phyloP scores from a whole-genome alignment of 2,329 filamentous ascomycete species.

The Cladophialophora psammophila region DNA sequence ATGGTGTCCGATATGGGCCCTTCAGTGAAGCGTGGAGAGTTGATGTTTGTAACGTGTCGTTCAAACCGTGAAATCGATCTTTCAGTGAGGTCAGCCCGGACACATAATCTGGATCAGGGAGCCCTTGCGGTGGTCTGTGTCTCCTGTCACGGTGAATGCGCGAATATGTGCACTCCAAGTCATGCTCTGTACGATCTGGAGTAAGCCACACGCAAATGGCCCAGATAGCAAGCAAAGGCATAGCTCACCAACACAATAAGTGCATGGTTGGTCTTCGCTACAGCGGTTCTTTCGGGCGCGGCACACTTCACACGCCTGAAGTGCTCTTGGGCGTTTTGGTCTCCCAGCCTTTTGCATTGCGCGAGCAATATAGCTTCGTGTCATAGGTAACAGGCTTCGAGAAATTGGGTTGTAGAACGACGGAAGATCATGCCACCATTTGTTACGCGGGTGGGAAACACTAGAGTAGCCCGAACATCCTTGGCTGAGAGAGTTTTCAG shows the following conservation, averaged over 20 bases:
- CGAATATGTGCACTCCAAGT: constrained; percentile 47
- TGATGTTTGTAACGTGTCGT: too few relatives aligned
- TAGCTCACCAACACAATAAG: constrained; percentile 53
- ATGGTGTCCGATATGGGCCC: too few relatives aligned
- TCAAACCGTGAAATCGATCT: too few relatives aligned
- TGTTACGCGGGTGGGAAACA: too few relatives aligned
- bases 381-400: neutral
- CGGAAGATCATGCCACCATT: too few relatives aligned
- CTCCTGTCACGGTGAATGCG: constrained; percentile 43
- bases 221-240: too few relatives aligned
- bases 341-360: constrained; percentile 21
- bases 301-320: constrained; percentile 57
- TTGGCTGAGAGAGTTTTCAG: too few relatives aligned
- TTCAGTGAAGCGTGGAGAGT: too few relatives aligned
- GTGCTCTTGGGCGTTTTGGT: constrained; percentile 51
- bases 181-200: constrained; percentile 43
- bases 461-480: too few relatives aligned
- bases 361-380: neutral
- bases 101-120: neutral
- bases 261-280: constrained; percentile 55
- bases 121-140: constrained; percentile 9
- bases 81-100: too few relatives aligned
- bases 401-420: too few relatives aligned
- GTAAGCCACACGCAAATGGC: neutral
- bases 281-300: constrained; percentile 59